Conservation (phyloP, 345 rosid genomes). For the Eucalyptus camaldulensis region DNA sequence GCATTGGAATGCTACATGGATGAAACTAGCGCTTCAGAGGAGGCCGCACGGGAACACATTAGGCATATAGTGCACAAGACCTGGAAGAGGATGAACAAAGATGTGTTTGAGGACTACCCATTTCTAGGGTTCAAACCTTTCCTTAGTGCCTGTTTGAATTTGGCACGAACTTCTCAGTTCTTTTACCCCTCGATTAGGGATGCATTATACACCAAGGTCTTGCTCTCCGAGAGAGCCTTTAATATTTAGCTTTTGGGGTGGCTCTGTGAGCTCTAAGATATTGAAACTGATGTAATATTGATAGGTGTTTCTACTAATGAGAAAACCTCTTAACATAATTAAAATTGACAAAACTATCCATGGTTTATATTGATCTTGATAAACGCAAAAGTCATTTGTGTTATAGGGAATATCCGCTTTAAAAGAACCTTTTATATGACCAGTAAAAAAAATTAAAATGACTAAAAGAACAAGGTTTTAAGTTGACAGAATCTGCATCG, state of each 20-base stretch:
- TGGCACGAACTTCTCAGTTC: not conserved
- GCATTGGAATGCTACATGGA: constrained; percentile 4
- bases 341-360: not conserved
- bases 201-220: too few relatives aligned
- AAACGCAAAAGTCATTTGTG: not conserved
- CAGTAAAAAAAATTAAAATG: too few relatives aligned
- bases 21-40: not conserved
- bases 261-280: not conserved
- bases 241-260: not conserved
- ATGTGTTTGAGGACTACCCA: not conserved
- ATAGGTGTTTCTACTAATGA: not conserved
- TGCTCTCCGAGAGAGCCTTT: too few relatives aligned
- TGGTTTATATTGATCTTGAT: not conserved
- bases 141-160: not conserved
- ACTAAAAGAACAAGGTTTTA: too few relatives aligned
- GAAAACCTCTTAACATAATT: not conserved
- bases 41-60: not conserved
- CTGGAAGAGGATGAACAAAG: constrained; percentile 7
- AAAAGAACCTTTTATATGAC: not conserved
- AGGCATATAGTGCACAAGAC: not conserved
- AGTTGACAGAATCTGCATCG: too few relatives aligned
- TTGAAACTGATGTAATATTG: not conserved
- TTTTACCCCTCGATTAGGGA: not conserved
- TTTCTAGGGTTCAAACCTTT: not conserved
- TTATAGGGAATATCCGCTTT: not conserved